A percentile compares a stretch with the other conserved stretches of the same genome.
These are phyloP conservation scores for Stephania yunnanensis DNA, from an alignment of 164 flowering plant species.

Conservation along the genomic window DNA sequence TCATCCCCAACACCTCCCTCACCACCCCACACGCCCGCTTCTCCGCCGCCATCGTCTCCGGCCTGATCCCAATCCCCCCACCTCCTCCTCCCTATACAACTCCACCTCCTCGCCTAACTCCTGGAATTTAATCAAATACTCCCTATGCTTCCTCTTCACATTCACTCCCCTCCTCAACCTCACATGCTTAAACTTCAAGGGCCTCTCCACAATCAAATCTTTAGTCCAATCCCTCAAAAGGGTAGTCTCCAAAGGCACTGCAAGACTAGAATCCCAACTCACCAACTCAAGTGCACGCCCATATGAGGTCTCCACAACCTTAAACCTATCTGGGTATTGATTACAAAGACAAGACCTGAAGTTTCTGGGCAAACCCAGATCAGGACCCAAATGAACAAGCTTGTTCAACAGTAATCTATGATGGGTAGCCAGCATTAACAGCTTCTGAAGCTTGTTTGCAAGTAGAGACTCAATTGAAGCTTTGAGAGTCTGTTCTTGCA, in stretches of 20 bases:
- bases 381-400: constrained; percentile 81
- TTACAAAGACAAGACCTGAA: constrained; percentile 85
- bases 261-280: constrained; percentile 57
- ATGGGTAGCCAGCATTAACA: constrained; percentile 85
- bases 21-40: constrained; percentile 85
- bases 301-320: constrained; percentile 71
- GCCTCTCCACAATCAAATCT: constrained; percentile 69
- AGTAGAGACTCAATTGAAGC: constrained; percentile 30
- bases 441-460: constrained; percentile 75
- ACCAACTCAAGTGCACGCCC: constrained; percentile 95
- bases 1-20: constrained; percentile 85
- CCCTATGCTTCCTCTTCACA: constrained; percentile 62
- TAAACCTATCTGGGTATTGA: constrained; percentile 63
- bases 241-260: constrained; percentile 35
- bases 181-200: constrained; percentile 73
- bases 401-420: constrained; percentile 69
- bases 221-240: constrained; percentile 7
- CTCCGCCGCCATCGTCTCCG: constrained; percentile 63
- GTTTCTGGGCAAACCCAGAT: constrained; percentile 84
- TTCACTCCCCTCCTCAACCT: constrained; percentile 69
- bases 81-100: constrained; percentile 41
- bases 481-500: constrained; percentile 42
- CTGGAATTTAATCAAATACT: constrained; percentile 51
- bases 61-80: constrained; percentile 31
- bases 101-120: constrained; percentile 53